Evolutionary conservation across 306 rosid species (phyloP).

Genomic region (Canavalia gladiata): DNA sequence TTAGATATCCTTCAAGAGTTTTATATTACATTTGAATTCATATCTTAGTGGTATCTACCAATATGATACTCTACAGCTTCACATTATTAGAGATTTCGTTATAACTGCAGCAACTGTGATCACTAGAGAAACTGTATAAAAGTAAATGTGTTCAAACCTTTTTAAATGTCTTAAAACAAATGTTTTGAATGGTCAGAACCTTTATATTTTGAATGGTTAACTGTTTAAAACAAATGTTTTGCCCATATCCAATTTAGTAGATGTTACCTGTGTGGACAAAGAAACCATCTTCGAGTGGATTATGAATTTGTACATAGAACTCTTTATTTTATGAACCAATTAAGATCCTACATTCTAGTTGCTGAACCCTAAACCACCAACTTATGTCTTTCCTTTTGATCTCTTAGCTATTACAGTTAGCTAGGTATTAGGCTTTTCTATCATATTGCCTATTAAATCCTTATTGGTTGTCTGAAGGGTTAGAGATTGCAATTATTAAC

Average conservation of each 20-base stretch:
- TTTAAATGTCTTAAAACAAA: no score
- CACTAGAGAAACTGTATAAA: no score
- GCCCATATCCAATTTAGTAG: slow-evolving; percentile 80
- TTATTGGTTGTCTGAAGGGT: slow-evolving; percentile 85
- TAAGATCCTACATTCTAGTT: slow-evolving; percentile 73
- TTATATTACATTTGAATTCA: no score
- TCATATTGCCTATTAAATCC: slow-evolving; percentile 83
- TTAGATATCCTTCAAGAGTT: no score
- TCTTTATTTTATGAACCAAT: slow-evolving; percentile 75
- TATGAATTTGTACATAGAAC: slow-evolving; percentile 68
- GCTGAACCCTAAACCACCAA: slow-evolving; percentile 97
- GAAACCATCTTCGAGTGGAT: slow-evolving; percentile 77
- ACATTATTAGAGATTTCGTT: no score
- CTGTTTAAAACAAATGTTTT: slow-evolving; percentile 75
- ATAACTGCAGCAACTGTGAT: no score
- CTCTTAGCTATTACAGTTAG: slow-evolving; percentile 84
- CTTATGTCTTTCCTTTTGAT: slow-evolving; percentile 75
- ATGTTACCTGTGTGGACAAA: slow-evolving; percentile 70
- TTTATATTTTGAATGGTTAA: no score
- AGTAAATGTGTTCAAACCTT: no score
- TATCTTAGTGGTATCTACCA: no score
- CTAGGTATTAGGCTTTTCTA: slow-evolving; percentile 88
- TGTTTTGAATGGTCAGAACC: no score
- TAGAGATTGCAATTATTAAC: slow-evolving; percentile 78
- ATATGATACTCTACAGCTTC: no score